Percentiles rank a stretch among this genome's conserved stretches.
Conservation (phyloP, 108 stramenopile species). For the Parmales sp. region DNA sequence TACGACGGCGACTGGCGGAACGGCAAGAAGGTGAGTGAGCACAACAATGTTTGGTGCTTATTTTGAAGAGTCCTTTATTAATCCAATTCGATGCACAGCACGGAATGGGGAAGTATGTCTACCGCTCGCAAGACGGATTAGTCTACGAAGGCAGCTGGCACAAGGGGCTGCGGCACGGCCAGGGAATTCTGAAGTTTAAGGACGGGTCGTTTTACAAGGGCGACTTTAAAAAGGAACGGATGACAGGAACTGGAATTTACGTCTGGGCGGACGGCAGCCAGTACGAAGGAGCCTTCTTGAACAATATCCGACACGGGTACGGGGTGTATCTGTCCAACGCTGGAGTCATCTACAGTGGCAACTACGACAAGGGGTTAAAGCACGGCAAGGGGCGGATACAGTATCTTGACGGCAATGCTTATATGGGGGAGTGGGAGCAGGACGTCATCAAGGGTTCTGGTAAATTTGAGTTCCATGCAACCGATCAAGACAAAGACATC, state of each 20-base stretch:
- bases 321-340: constrained; percentile 9
- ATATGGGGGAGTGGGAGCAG: constrained; percentile 21
- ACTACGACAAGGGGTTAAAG: constrained; percentile 17
- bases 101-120: constrained; percentile 25
- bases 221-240: constrained; percentile 10
- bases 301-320: constrained; percentile 17
- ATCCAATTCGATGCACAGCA: constrained; percentile 15
- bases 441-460: constrained; percentile 17
- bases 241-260: constrained; percentile 14
- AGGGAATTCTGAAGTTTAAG: constrained; percentile 23
- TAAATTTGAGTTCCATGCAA: neutral
- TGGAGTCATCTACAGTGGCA: constrained; percentile 22
- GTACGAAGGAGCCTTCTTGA: constrained; percentile 18
- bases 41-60: constrained; percentile 16
- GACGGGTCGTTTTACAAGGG: constrained; percentile 18
- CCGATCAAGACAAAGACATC: neutral
- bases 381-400: constrained; percentile 18
- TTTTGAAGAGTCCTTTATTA: constrained; percentile 13
- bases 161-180: constrained; percentile 16
- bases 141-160: constrained; percentile 28
- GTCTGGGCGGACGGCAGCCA: constrained; percentile 14
- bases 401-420: constrained; percentile 19
- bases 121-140: constrained; percentile 17
- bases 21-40: constrained; percentile 20
- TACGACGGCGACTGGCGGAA: constrained; percentile 26